Evolutionary conservation across 352 stramenopile genomes (phyloP), one percentile per base, ranked within the genome.

Genomic region (Nothophytophthora sp.): DNA sequence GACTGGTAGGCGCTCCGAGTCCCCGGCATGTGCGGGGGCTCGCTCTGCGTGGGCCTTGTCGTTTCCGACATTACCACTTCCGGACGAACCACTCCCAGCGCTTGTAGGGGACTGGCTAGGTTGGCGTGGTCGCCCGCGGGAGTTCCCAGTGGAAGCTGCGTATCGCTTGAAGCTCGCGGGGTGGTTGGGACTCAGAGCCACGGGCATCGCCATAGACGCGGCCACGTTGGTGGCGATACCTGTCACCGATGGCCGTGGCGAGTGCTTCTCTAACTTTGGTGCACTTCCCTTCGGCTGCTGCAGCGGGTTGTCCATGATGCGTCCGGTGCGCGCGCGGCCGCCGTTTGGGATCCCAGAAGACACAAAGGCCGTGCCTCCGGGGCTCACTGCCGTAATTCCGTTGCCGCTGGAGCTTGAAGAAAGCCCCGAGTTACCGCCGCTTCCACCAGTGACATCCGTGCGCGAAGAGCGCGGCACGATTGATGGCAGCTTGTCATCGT

Each of bases 401-500:
- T n/a, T 49, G 38, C 30, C 11, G 32, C 25, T 43, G 23, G 63
- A 23, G 9, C 47, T 18, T 20, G 29, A 37, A 33, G 46, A 7
- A 45, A 43, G 11, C 52, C 18, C 48, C 40, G 29, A 39, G 3
- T 27, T 7, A 16, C 12, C 48, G 24, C 43, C 43, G n/a, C 22
- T 30, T 36, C 43, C 38, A 24, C 20, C 16, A 12, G 54, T 37
- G 28, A 81, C 55, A 18, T 79, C 61, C 15, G 68, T 71, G 13
- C 68, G 73, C 24, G 75, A 77, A 28, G 67, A 73, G 28, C 69
- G 66, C 19, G 49, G 63, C 40, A 81, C 58, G 48, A 87, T 85
- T 18, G 76, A 84, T 25, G 76, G 76, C 12, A 87, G 61, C 45
- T 83, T 84, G 45, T 85, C 76, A 8, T 88, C 71, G 25, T 70